Conservation (phyloP, 2,329 filamentous ascomycete species). For the Beauveria caledonica region DNA sequence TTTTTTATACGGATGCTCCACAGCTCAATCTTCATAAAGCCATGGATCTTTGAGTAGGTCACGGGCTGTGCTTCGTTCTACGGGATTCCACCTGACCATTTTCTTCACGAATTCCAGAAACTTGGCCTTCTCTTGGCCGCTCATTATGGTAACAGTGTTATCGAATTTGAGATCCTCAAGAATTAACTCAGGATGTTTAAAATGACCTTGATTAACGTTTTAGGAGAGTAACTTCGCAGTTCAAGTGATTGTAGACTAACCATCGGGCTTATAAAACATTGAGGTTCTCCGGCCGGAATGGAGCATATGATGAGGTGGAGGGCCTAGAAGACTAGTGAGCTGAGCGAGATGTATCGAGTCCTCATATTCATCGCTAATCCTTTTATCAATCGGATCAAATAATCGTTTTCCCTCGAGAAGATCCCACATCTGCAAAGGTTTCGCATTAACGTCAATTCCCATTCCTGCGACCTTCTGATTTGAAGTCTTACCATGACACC, state of each 20-base stretch:
- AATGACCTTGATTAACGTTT: background rate
- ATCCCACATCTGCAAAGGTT: background rate
- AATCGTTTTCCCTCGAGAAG: background rate
- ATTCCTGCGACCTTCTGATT: background rate
- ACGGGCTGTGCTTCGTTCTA: background rate
- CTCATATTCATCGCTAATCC: background rate
- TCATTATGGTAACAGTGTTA: background rate
- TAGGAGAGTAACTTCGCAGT: background rate
- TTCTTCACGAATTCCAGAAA: background rate
- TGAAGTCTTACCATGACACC: slow-evolving; percentile 16
- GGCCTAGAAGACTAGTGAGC: background rate
- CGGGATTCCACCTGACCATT: background rate
- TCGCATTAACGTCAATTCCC: background rate
- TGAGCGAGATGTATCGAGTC: background rate
- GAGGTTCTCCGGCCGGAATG: background rate
- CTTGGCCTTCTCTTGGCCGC: background rate
- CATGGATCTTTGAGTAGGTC: background rate
- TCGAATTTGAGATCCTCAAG: background rate
- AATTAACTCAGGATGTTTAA: background rate
- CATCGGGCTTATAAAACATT: background rate
- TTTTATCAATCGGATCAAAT: background rate
- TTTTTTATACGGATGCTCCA: no score
- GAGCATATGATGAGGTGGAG: background rate
- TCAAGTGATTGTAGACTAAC: background rate
- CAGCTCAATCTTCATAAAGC: background rate